Base-by-base conservation (phyloP, 2,329 filamentous ascomycete genomes). In the Sporothrix brunneoviolacea region DNA sequence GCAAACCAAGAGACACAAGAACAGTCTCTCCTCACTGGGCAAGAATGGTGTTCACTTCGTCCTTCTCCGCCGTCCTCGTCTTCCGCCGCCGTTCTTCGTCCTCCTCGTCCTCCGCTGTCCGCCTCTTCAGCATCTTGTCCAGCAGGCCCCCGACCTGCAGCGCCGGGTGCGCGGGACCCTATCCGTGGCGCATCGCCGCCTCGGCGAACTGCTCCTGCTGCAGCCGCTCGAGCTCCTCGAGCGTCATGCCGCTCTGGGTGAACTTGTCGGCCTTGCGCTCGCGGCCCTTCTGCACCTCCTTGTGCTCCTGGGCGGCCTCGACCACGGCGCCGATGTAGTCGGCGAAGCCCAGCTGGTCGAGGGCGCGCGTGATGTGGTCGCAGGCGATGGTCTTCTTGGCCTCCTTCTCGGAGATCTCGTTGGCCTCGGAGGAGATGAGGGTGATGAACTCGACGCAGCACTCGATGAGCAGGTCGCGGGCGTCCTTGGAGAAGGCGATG, bases 381-480 rank as follows among this genome's bases (percentile, higher is more conserved):
- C 89, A 95, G 12, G 91, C 91, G 60, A 98, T 98, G 4, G 93
- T 98, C 78, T 98, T 98, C 75, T 98, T 98, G 44, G 91, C 89
- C 64, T 98, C 93, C 69, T 95, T 95, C 67, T 98, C 93, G 12
- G 91, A 94, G 57, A 98, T 98, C 62, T 98, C 93, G 69, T 98
- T 98, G 55, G 93, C 93, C 72, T 98, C 91, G 42, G 89, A 95
- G n/a, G 91, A 96, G 60, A 98, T 87, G 62, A 98, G 81, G 16
- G 93, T 97, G 68, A 98, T 96, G 68, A 98, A 98, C 68, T 98
- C 93, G 62, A 98, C 91, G 64, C 93, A 98, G 72, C 93, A 97
- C 73, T 97, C 93, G 62, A 98, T 98, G 47, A 98, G 77, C 3
- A 97, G 77, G 64, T 98, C 93, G 54, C 93, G 85, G 12, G 91